A percentile compares a stretch with the other conserved stretches of the same genome.
Evolutionary conservation across 2,329 filamentous ascomycete genomes (phyloP).

Genomic region (Coniella lustricola): DNA sequence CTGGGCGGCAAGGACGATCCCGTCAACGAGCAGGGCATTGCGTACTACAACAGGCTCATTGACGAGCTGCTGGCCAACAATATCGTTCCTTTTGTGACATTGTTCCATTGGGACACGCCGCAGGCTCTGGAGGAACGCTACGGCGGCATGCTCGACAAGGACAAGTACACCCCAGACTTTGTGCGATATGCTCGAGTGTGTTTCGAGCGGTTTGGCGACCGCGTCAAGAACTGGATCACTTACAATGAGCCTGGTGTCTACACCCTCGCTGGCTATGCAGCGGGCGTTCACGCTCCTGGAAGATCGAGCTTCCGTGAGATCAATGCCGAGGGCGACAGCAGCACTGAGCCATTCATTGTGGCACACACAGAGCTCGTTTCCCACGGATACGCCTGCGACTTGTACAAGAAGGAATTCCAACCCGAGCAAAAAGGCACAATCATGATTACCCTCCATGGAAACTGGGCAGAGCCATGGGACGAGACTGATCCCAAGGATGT

Average conservation of each 20-base stretch:
- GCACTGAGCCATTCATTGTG: conserved; percentile 31
- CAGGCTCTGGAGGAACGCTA: conserved; percentile 52
- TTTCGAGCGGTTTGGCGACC: conserved; percentile 49
- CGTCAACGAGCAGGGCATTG: conserved; percentile 52
- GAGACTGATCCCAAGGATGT: conserved; percentile 27
- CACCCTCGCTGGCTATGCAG: conserved; percentile 28
- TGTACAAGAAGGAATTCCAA: conserved; percentile 34
- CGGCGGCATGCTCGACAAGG: conserved; percentile 53
- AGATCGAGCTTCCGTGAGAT: conserved; percentile 25
- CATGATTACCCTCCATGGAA: conserved; percentile 35
- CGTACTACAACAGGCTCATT: conserved; percentile 53
- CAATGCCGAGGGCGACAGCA: conserved; percentile 27
- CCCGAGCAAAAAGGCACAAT: conserved; percentile 29
- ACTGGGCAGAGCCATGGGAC: conserved; percentile 36
- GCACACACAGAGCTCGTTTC: conserved; percentile 33
- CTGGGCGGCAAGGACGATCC: conserved; percentile 56
- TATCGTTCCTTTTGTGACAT: conserved; percentile 54
- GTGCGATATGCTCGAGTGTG: conserved; percentile 50
- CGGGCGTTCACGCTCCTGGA: conserved; percentile 27
- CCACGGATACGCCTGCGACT: conserved; percentile 29
- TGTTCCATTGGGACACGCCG: conserved; percentile 61
- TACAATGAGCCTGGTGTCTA: conserved; percentile 29
- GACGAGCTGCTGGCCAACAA: conserved; percentile 50
- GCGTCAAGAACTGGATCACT: conserved; percentile 54
- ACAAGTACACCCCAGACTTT: conserved; percentile 54